These are phyloP conservation scores for Cinnamomum micranthum DNA, from an alignment of 164 flowering plant genomes.

Conservation along the genomic window DNA sequence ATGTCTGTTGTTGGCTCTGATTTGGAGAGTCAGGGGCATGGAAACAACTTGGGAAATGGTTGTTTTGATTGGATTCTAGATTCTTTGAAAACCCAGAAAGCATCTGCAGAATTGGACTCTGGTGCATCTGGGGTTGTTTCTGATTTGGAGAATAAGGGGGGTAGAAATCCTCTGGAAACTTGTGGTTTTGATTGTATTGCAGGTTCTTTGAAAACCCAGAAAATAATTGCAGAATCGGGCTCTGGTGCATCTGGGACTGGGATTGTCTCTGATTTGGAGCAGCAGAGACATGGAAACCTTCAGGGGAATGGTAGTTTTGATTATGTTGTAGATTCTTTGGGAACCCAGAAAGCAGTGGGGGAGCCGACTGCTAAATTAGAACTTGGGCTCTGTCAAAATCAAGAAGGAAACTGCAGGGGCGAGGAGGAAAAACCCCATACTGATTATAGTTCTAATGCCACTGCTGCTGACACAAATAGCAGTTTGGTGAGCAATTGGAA, in stretches of 20 bases:
- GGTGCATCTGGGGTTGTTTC: background rate
- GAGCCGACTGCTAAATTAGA: background rate
- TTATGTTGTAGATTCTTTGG: background rate
- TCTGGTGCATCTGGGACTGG: background rate
- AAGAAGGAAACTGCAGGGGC: background rate
- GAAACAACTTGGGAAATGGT: background rate
- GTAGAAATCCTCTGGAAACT: background rate
- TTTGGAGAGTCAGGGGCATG: background rate
- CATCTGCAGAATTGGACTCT: background rate
- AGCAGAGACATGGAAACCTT: background rate
- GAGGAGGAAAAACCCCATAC: too few relatives aligned
- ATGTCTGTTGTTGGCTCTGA: conserved; percentile 3
- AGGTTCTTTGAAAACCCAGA: background rate
- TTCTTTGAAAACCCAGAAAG: background rate
- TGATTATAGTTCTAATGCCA: background rate
- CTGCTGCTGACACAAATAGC: background rate
- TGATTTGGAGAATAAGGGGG: background rate
- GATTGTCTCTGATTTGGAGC: background rate
- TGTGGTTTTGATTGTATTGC: background rate
- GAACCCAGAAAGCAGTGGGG: background rate
- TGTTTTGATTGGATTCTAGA: background rate
- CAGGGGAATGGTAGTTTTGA: background rate
- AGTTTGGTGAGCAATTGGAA: background rate
- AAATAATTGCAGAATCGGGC: background rate
- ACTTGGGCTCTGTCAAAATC: background rate